These are phyloP conservation scores for Phytophthora quininea DNA, from an alignment of 352 stramenopile genomes.

Conservation along the genomic window DNA sequence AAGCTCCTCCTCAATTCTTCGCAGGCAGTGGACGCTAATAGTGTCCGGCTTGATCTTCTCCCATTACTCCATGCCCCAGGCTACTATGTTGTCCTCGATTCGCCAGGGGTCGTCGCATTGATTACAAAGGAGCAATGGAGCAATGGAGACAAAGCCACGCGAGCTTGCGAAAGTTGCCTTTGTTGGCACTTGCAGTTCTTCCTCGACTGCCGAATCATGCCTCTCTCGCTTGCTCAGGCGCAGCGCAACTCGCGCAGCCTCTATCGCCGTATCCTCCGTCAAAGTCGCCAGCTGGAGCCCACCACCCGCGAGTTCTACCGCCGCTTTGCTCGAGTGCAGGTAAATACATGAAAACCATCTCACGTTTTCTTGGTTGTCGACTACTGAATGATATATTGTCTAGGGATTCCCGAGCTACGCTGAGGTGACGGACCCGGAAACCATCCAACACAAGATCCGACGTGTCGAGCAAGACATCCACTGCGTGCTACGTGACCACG, in stretches of 20 bases:
- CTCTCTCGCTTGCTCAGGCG: slow-evolving; percentile 15
- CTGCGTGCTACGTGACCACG: slow-evolving; percentile 54
- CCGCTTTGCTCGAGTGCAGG: slow-evolving; percentile 41
- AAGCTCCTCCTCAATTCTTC: no score
- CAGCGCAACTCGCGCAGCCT: slow-evolving; percentile 36
- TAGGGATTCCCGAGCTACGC: slow-evolving; percentile 46
- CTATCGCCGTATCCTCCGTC: slow-evolving; percentile 53
- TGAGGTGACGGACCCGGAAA: slow-evolving; percentile 41
- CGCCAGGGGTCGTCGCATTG: no score
- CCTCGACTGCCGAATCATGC: slow-evolving; percentile 4
- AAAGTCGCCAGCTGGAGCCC: slow-evolving; percentile 44
- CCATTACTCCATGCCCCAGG: no score
- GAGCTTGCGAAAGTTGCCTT: no score
- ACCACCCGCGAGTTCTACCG: slow-evolving; percentile 52
- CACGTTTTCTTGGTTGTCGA: neutral
- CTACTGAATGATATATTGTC: neutral
- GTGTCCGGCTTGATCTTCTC: no score
- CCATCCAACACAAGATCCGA: slow-evolving; percentile 39
- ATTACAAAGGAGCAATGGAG: no score
- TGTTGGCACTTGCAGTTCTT: neutral
- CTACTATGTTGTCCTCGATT: no score
- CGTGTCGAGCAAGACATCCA: slow-evolving; percentile 51
- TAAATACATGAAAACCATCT: neutral
- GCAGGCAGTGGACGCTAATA: no score
- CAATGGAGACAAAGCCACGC: no score